phyloP scores from a whole-genome alignment of 225 moss, liverwort and hornwort species.

The Polytrichum commune region DNA sequence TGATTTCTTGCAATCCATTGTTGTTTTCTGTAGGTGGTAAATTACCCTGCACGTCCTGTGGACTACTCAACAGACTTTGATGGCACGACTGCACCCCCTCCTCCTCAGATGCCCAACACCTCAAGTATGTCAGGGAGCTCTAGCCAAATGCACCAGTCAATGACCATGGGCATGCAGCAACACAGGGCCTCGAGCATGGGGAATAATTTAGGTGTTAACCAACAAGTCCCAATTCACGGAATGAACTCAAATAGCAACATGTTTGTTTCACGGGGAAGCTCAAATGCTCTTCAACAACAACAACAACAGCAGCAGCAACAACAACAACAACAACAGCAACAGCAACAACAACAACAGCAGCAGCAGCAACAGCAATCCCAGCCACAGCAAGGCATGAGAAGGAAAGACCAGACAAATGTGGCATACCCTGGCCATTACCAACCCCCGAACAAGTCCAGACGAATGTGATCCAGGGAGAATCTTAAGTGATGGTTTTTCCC shows the following conservation, averaged over 20 bases:
- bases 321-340: slow-evolving; percentile 33
- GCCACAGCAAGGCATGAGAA: slow-evolving; percentile 55
- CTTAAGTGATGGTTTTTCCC: slow-evolving; percentile 4
- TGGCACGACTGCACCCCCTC: slow-evolving; percentile 69
- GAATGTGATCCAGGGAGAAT: slow-evolving; percentile 52
- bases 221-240: slow-evolving; percentile 50
- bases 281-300: slow-evolving; percentile 44
- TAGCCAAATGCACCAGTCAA: slow-evolving; percentile 55
- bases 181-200: slow-evolving; percentile 37
- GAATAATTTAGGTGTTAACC: slow-evolving; percentile 33
- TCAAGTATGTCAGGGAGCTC: slow-evolving; percentile 54
- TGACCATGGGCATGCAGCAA: slow-evolving; percentile 53
- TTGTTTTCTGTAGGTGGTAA: slow-evolving; percentile 39
- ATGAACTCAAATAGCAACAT: slow-evolving; percentile 39
- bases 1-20: too few species aligned
- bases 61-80: slow-evolving; percentile 95
- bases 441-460: slow-evolving; percentile 79
- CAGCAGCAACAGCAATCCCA: slow-evolving; percentile 20
- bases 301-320: slow-evolving; percentile 38
- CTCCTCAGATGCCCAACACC: slow-evolving; percentile 70
- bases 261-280: slow-evolving; percentile 49
- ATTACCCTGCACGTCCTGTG: slow-evolving; percentile 85
- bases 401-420: slow-evolving; percentile 77
- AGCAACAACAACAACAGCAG: slow-evolving; percentile 42
- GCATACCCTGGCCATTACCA: slow-evolving; percentile 68